Evolutionary conservation across 306 rosid genomes (phyloP), one percentile per base, ranked within the genome.

Genomic region (Vigna radiata): DNA sequence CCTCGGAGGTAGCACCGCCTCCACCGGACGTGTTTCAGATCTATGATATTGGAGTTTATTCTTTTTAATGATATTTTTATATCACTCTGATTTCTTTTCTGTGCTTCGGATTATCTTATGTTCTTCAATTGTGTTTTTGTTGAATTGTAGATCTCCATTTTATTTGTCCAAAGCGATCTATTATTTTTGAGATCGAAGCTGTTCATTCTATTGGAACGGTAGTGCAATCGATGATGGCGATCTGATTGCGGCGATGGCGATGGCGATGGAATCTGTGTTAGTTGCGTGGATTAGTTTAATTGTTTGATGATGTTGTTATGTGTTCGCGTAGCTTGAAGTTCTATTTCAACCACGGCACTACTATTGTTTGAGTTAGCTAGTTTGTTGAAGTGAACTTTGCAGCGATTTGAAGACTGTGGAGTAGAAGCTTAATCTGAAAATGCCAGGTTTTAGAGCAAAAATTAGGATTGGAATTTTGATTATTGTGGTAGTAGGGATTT

Each of bases 361-460:
- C 18, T 66, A 1, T 50, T 47, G 66, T 53, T 19, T 31, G 61
- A 77, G 36, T 68, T 68, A 1, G 23, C 46, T 58, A 41, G 46
- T 70, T 64, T 23, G 68, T 56, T 50, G 61, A 59, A 50, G 21
- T 37, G 71, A 19, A 54, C 2, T 74, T 39, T 73, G 79, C 6
- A 61, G 68, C 37, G 46, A 61, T 79, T 68, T 59, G 17, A 70
- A 60, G 68, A 47, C 11, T 46, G 68, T 9, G 54, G 76, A 68
- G 68, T 68, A 16, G 73, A 83, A 68, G 75, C 1, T 44, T 70
- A 7, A 19, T 47, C 36, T 25, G 7, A 64, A 58, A 81, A 90
- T 91, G 97, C 77, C 82, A 50, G 90, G 91, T 37, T 83, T 95
- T 53, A 85, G 69, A 81, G 91, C 89, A 10, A 91, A 88, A 70